Percentiles rank a stretch among this genome's conserved stretches.
Conservation (phyloP, 257 asterid genomes). For the Przewalskia tangutica region DNA sequence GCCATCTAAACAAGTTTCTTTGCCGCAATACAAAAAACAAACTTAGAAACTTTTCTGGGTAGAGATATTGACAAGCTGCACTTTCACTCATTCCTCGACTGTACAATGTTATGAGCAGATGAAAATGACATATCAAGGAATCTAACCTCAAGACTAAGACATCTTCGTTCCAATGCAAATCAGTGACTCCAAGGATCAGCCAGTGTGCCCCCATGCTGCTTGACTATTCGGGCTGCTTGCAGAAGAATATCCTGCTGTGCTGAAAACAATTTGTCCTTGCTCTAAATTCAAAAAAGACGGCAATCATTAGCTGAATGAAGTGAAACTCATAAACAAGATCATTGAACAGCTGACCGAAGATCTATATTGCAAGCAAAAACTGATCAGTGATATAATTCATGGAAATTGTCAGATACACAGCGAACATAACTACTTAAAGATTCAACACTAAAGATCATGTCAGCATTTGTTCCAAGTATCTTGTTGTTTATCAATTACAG, state of each 20-base stretch:
- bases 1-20: background rate
- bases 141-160: background rate
- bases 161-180: background rate
- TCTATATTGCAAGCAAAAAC: background rate
- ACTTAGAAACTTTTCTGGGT: background rate
- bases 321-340: background rate
- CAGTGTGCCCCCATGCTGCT: constrained; percentile 54
- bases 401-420: background rate
- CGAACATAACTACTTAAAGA: background rate
- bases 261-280: constrained; percentile 33
- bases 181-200: constrained; percentile 27
- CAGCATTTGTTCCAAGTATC: background rate
- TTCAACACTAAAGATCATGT: background rate
- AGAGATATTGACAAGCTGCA: background rate
- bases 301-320: background rate
- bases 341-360: background rate
- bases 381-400: background rate
- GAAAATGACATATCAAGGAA: background rate
- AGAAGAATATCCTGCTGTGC: constrained; percentile 70
- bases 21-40: background rate
- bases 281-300: constrained; percentile 22
- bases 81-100: background rate
- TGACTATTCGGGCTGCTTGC: constrained; percentile 58
- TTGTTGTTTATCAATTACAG: background rate
- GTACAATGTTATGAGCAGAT: background rate